Base-by-base conservation (phyloP, 331 rosid species). In the Saraca asoca region DNA sequence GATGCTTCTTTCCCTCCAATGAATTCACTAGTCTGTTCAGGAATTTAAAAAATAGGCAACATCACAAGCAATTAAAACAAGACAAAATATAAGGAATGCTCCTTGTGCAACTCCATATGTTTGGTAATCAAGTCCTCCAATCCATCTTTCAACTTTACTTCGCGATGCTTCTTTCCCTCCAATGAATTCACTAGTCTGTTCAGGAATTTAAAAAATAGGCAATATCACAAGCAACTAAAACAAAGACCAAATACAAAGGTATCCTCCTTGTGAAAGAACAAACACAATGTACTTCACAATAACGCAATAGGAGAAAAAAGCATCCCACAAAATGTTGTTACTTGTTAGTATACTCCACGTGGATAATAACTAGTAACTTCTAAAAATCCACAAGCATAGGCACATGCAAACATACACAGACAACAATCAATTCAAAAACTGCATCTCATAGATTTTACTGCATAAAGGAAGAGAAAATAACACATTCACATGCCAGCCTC, bases 41-140 rank as follows among this genome's bases (percentile, higher is more conserved):
- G n/a, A n/a, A n/a, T n/a, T n/a, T n/a, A n/a, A n/a, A n/a, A n/a
- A n/a, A n/a, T n/a, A n/a, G n/a, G n/a, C n/a, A n/a, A n/a, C n/a
- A n/a, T n/a, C n/a, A n/a, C n/a, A n/a, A n/a, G n/a, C n/a, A n/a
- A n/a, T n/a, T n/a, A 66, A n/a, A n/a, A n/a, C n/a, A n/a, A n/a
- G n/a, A n/a, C n/a, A n/a, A n/a, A n/a, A n/a, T n/a, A n/a, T n/a
- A n/a, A n/a, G n/a, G n/a, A n/a, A n/a, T n/a, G n/a, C n/a, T n/a
- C n/a, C n/a, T n/a, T 93, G 16, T 93, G 96, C 68, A 93, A 84
- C 75, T 87, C 96, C 98, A 90, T 89, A 66, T 88, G 91, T 75
- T 84, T 93, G 49, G 79, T 65, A 75, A 87, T 85, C 80, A 87
- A 78, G 75, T 84, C 91, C 83, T 84, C 84, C 82, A 93, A 77